phyloP scores from a whole-genome alignment of 805 yeast genomes.

The Lipomyces kockii region DNA sequence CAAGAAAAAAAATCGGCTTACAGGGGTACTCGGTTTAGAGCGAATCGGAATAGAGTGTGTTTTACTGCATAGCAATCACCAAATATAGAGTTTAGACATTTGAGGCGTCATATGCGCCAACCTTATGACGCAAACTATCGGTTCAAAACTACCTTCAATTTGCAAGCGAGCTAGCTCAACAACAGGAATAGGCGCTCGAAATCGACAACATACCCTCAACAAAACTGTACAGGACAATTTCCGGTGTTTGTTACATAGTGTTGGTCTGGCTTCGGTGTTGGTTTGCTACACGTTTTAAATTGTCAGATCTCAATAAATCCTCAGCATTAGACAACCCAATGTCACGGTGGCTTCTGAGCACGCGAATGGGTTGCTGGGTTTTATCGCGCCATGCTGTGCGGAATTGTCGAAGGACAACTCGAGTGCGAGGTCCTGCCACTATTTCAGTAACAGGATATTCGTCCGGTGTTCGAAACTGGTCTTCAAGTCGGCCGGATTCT shows the following conservation, averaged over 20 bases:
- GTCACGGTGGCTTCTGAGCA: neutral
- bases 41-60: too few relatives aligned
- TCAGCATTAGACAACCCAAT: neutral
- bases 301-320: neutral
- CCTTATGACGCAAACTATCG: neutral
- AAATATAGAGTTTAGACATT: neutral
- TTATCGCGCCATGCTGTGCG: neutral
- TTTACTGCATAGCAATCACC: too few relatives aligned
- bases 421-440: slow-evolving; percentile 15
- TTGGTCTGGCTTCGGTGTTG: neutral
- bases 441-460: slow-evolving; percentile 12
- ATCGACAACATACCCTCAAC: neutral
- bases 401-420: neutral
- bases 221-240: neutral
- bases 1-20: too few relatives aligned
- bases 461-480: slow-evolving; percentile 6
- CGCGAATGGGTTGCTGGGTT: neutral
- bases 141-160: neutral
- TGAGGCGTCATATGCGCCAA: neutral
- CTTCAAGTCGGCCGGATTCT: slow-evolving; percentile 5
- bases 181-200: neutral
- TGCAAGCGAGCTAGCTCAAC: too few relatives aligned
- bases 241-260: neutral
- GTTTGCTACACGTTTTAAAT: neutral
- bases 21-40: too few relatives aligned